Evolutionary conservation across 345 rosid species (phyloP), one percentile per base, ranked within the genome.

Genomic region (Eucalyptus curtisii): DNA sequence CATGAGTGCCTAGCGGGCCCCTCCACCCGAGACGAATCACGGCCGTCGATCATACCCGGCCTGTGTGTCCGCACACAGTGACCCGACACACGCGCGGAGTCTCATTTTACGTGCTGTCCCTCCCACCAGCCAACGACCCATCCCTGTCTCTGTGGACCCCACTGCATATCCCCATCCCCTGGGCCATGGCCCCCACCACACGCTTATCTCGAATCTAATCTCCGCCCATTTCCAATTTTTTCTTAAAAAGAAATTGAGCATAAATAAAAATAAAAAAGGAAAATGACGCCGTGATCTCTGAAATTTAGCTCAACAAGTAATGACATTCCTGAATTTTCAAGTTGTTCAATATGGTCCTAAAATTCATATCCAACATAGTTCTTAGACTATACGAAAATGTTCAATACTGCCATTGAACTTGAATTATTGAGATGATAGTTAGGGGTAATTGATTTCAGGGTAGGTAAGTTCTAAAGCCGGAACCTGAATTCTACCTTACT

Each of bases 311-410:
- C 4, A 10, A 44, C 45, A 7, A 6, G 2, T 8, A 44, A 49
- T 49, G 4, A 1, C 1, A 2, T 49, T 5, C 7, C 1, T 5
- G 0, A 4, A 57, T 0, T 10, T 57, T 57, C 1, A 25, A 57
- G 10, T 57, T 1, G 1, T 57, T 25, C n/a, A 24, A 24, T 55
- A 10, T 24, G 1, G 0, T 55, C 13, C 12, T 10, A 9, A 10
- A 57, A 24, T 53, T 53, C 4, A 22, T 20, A 24, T 24, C 1
- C 30, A 55, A 53, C 0, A 2, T 22, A 22, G 1, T 55, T 24
- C 1, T 0, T 55, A 57, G 3, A 25, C 0, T 55, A 22, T 55
- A 24, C 1, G 3, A 22, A 24, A 10, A 22, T 55, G 0, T 55
- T 53, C 2, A 52, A 7, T 3, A 3, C 2, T 3, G 2, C 4